These are phyloP conservation scores for Bipolaris bicolor DNA, from an alignment of 2,329 filamentous ascomycete species.

Conservation along the genomic window DNA sequence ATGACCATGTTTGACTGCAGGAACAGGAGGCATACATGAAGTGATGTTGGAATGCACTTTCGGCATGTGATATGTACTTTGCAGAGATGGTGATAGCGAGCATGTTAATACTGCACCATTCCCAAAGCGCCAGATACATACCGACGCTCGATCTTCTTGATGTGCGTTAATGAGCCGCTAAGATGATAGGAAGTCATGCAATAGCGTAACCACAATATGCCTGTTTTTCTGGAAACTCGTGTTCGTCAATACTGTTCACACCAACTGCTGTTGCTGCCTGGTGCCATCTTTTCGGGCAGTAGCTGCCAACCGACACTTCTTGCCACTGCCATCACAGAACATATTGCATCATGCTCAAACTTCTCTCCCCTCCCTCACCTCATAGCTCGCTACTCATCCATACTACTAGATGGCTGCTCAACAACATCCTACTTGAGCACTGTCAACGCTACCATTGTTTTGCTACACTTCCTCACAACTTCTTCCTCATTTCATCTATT, in stretches of 20 bases:
- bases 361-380: background rate
- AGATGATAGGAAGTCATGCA: background rate
- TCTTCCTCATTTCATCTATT: background rate
- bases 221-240: background rate
- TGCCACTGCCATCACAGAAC: background rate
- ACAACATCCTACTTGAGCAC: conserved; percentile 14
- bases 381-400: conserved; percentile 1
- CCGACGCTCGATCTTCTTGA: background rate
- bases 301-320: background rate
- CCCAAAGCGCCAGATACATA: background rate
- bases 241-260: background rate
- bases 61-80: background rate
- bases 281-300: background rate
- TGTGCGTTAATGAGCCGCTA: background rate
- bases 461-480: background rate
- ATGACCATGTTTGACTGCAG: background rate
- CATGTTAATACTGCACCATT: background rate
- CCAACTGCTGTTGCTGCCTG: background rate
- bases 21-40: background rate
- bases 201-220: background rate
- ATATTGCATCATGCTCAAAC: conserved; percentile 1
- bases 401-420: conserved; percentile 5
- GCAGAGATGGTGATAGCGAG: background rate
- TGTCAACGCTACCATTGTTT: background rate
- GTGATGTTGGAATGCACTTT: background rate